Conservation (phyloP, 164 flowering plant species). For the Chimonanthus salicifolius region DNA sequence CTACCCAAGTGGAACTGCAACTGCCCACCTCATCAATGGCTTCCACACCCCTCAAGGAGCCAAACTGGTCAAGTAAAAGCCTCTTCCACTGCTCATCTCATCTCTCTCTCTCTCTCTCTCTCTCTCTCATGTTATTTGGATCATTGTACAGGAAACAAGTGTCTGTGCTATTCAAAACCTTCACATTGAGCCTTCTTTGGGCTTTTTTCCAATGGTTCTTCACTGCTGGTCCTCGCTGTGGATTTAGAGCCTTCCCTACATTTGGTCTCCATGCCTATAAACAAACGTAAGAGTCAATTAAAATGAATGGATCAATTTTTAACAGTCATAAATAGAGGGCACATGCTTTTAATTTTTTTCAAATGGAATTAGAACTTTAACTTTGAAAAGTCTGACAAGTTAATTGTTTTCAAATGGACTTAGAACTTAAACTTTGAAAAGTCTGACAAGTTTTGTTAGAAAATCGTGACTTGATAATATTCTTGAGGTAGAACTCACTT, state of each 20-base stretch:
- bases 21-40: slow-evolving; percentile 61
- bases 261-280: slow-evolving; percentile 17
- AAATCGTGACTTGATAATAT: too few relatives aligned
- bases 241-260: slow-evolving; percentile 12
- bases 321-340: neutral
- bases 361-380: too few relatives aligned
- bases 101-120: too few relatives aligned
- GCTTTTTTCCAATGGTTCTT: slow-evolving; percentile 17
- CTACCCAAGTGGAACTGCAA: slow-evolving; percentile 66
- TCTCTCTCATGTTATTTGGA: too few relatives aligned
- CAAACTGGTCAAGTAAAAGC: slow-evolving; percentile 44
- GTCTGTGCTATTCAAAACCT: slow-evolving; percentile 7
- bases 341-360: neutral
- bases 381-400: too few relatives aligned
- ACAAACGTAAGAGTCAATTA: neutral
- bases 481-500: too few relatives aligned
- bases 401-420: too few relatives aligned
- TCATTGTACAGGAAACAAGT: slow-evolving; percentile 16
- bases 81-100: neutral
- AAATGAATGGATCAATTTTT: neutral
- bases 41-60: slow-evolving; percentile 65
- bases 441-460: too few relatives aligned
- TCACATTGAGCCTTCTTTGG: slow-evolving; percentile 21
- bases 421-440: too few relatives aligned
- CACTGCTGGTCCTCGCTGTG: slow-evolving; percentile 12